phyloP scores from a whole-genome alignment of 352 stramenopile species.

The Phytophthora pisi region DNA sequence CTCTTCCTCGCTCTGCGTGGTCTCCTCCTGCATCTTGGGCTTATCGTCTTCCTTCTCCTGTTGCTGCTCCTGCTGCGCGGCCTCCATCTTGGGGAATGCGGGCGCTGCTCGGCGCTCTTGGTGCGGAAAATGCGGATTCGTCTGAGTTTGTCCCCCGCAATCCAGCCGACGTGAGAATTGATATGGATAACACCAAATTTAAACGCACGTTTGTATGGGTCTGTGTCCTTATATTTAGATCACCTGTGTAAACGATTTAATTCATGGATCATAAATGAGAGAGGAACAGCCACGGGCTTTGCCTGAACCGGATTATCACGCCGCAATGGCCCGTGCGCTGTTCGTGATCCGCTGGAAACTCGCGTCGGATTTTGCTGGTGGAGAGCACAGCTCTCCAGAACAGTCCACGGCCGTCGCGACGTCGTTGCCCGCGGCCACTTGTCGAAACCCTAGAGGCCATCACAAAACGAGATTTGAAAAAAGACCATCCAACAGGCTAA shows the following conservation, averaged over 20 bases:
- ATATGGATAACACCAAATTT: neutral
- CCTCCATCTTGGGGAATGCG: constrained; percentile 5
- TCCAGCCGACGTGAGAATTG: neutral
- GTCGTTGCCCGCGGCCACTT: too few species aligned
- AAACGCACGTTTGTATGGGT: too few species aligned
- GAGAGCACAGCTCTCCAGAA: neutral
- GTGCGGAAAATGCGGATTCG: neutral
- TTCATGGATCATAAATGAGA: neutral
- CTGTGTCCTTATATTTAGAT: too few species aligned
- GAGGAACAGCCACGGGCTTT: too few species aligned
- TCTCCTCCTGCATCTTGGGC: constrained; percentile 2
- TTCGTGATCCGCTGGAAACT: neutral
- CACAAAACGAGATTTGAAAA: too few species aligned
- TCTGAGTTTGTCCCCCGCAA: neutral
- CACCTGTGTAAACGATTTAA: too few species aligned
- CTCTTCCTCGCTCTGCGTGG: constrained; percentile 1
- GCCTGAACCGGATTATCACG: neutral
- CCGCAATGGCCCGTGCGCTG: neutral
- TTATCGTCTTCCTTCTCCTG: neutral
- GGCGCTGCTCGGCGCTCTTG: neutral
- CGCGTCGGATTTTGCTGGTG: neutral
- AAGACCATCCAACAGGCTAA: too few species aligned
- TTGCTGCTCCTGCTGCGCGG: constrained; percentile 2
- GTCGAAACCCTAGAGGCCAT: too few species aligned
- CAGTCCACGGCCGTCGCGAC: too few species aligned